Evolutionary conservation across 2,329 filamentous ascomycete species (phyloP), one percentile per base, ranked within the genome.

Genomic region (Dryadomyces sulphureus): DNA sequence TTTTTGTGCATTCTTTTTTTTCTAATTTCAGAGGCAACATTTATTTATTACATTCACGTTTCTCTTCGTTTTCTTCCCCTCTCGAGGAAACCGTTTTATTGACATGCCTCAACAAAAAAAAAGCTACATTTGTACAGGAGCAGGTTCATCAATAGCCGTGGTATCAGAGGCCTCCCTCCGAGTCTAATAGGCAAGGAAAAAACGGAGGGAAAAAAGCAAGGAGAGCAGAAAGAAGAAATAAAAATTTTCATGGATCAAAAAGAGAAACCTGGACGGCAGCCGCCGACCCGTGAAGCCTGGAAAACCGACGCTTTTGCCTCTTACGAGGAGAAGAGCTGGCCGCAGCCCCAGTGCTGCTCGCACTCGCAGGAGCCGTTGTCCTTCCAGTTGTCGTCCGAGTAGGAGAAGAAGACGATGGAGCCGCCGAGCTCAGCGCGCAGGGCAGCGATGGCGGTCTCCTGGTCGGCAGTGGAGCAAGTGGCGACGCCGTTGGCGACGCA

Each of bases 361-460:
- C 88, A 86, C 50, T 66, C 65, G 64, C 79, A 85, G 30, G 65
- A 61, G 54, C 81, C 83, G 25, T 74, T 65, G 36, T 65, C 57
- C 79, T 95, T 95, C 89, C 89, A 96, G 54, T 63, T 52, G 62
- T 95, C 89, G 57, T 93, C 69, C 56, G 75, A 69, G 66, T 73
- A 87, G 54, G 79, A 84, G 77, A 95, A 93, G 69, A 94, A 80
- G 62, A 86, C 79, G 38, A 78, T 75, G 65, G 79, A 74, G 57
- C 71, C 65, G 57, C 87, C 87, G 48, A 76, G 73, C 51, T 66
- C 65, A 55, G 74, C 56, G 53, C 79, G 65, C 60, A 96, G 90
- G 48, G 75, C 75, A 53, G 73, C 61, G 61, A 96, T 78, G 55
- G 90, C 90, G 38, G 59, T 63, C 43, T 66, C 66, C 74, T 96